Base-by-base conservation (phyloP, 1,284 basidiomycete genomes). In the Ganoderma resinaceum region DNA sequence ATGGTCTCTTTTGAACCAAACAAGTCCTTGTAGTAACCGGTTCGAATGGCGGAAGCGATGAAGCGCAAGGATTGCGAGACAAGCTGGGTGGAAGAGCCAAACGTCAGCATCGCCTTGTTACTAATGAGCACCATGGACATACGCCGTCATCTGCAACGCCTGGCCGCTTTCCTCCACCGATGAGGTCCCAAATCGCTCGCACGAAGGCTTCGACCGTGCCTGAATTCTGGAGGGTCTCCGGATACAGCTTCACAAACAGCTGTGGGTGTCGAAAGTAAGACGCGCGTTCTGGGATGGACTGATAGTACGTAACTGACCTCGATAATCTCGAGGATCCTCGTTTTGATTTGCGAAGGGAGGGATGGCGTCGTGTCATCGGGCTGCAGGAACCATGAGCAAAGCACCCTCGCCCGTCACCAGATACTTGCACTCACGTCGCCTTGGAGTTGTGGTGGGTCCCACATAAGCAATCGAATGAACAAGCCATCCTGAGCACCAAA, bases 11-110 rank as follows among this genome's bases (percentile, higher is more conserved):
- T 84, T 52, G 96, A 91, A 67, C 82, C 89, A 80, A 92, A 93
- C 0, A 93, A 82, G 1, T 82, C 70, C 72, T 87, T 90, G 82
- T 95, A 95, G 76, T 91, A 87, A 2, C 92, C 93, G 16, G 91
- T 91, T 69, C 96, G 95, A 74, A 99, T 97, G 2, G 96, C 93
- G 0, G 95, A 95, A 0, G 96, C 96, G 68, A 99, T 88, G 83
- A 99, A 99, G 20, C 92, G 88, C 61, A 99, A 87, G 0, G 96
- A 92, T 80, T 96, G 95, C n/a, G 95, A 94, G 40, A 99, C 95
- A 61, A 99, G 90, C 91, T 95, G 73, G 5, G 63, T 53, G n/a
- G 37, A 33, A 4, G 38, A 3, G 23, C 6, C 18, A 14, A 8
- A 23, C 14, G 23, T 60, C 4, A 60, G 12, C 23, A 29, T 37